phyloP scores from a whole-genome alignment of 2,329 filamentous ascomycete species.

The Epichloe brachyelytri region DNA sequence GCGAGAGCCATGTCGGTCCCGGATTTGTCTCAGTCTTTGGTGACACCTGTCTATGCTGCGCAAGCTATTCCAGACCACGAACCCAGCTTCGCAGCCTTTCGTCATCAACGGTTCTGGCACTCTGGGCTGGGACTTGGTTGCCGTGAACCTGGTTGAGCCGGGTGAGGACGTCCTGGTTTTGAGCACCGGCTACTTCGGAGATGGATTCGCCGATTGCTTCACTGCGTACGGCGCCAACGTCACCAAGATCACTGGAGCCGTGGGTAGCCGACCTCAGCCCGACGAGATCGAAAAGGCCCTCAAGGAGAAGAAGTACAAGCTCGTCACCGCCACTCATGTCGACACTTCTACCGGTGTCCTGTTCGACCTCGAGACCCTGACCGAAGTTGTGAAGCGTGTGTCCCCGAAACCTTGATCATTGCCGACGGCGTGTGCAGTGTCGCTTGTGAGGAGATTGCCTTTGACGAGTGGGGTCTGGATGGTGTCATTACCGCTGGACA shows the following conservation, averaged over 20 bases:
- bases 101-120: conserved; percentile 91
- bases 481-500: conserved; percentile 89
- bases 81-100: conserved; percentile 75
- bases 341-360: conserved; percentile 95
- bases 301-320: conserved; percentile 83
- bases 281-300: conserved; percentile 80
- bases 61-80: conserved; percentile 84
- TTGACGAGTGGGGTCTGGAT: conserved; percentile 90
- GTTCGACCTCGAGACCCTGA: conserved; percentile 74
- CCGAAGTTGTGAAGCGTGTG: conserved; percentile 70
- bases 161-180: conserved; percentile 87
- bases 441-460: conserved; percentile 87
- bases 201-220: conserved; percentile 87
- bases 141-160: conserved; percentile 81
- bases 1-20: conserved; percentile 85
- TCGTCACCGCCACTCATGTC: conserved; percentile 89
- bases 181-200: conserved; percentile 93
- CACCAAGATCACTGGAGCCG: conserved; percentile 78
- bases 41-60: conserved; percentile 80
- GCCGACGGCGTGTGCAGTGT: conserved; percentile 97
- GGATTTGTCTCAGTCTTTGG: conserved; percentile 85
- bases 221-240: conserved; percentile 81
- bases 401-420: conserved; percentile 80
- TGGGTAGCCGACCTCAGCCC: conserved; percentile 77
- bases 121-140: conserved; percentile 90